Conservation (phyloP, 164 flowering plant genomes). For the Liquidambar formosana region DNA sequence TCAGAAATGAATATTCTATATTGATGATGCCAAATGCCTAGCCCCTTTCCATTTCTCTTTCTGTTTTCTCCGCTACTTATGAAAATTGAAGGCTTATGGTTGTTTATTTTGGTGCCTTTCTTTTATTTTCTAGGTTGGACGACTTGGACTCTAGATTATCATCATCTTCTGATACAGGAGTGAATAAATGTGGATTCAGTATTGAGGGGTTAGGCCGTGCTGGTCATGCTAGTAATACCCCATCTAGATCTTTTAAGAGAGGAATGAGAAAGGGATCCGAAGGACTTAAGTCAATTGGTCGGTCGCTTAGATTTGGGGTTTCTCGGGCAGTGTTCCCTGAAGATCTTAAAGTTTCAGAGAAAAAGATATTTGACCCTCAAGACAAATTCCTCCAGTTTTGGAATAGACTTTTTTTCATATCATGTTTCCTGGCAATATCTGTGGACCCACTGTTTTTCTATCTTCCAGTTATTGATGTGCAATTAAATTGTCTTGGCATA, state of each 20-base stretch:
- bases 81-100: neutral
- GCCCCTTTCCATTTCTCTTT: too few relatives aligned
- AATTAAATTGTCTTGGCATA: constrained; percentile 58
- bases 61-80: neutral
- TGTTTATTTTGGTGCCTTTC: constrained; percentile 5
- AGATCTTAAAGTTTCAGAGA: constrained; percentile 83
- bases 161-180: constrained; percentile 51
- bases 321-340: constrained; percentile 85
- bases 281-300: constrained; percentile 86
- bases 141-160: constrained; percentile 78
- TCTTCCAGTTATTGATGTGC: constrained; percentile 66
- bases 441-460: constrained; percentile 91
- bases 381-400: constrained; percentile 74
- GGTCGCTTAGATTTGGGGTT: constrained; percentile 81
- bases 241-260: constrained; percentile 67
- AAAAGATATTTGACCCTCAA: constrained; percentile 93
- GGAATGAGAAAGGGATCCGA: constrained; percentile 88
- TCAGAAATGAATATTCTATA: too few relatives aligned
- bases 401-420: constrained; percentile 74
- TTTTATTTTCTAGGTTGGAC: constrained; percentile 58
- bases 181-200: constrained; percentile 64
- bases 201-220: constrained; percentile 54
- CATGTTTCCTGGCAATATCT: constrained; percentile 87
- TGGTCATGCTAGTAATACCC: constrained; percentile 29
- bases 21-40: too few relatives aligned